Percentiles rank a stretch among this genome's conserved stretches.
These are phyloP conservation scores for Diaporthe ampelina DNA, from an alignment of 2,329 filamentous ascomycete species.

Conservation along the genomic window DNA sequence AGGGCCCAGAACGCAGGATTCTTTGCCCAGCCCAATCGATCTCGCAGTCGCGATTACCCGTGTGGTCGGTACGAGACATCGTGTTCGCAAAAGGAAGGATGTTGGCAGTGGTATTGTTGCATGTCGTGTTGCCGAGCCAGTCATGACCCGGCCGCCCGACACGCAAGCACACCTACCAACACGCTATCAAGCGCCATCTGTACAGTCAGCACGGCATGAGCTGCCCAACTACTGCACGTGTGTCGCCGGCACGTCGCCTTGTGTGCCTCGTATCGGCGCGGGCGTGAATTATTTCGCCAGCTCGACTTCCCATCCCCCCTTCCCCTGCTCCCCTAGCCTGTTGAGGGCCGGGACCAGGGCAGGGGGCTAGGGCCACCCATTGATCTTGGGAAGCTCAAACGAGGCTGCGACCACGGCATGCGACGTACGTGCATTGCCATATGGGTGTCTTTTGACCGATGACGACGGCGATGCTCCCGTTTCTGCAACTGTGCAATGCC, in stretches of 20 bases:
- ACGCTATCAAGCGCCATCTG: conserved; percentile 20
- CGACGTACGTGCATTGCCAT: neutral
- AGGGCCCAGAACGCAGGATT: conserved; percentile 10
- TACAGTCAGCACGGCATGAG: conserved; percentile 24
- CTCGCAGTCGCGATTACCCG: conserved; percentile 4
- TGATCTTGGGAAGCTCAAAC: conserved; percentile 25
- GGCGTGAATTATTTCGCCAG: neutral
- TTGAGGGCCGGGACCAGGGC: neutral
- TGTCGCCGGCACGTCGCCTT: conserved; percentile 6
- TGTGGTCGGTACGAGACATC: conserved; percentile 24
- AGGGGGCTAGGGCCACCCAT: neutral
- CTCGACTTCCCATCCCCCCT: neutral
- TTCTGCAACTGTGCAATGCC: neutral
- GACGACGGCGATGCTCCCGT: conserved; percentile 3
- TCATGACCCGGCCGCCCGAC: neutral
- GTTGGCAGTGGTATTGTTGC: neutral
- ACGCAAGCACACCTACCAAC: neutral
- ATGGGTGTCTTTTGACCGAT: neutral
- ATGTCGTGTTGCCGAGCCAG: conserved; percentile 4
- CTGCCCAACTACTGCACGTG: conserved; percentile 31
- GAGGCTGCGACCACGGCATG: conserved; percentile 28
- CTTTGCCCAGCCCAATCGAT: conserved; percentile 3
- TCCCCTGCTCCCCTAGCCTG: conserved; percentile 1
- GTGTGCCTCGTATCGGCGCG: conserved; percentile 39
- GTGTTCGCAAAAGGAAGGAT: conserved; percentile 6